A percentile compares a stretch with the other conserved stretches of the same genome.
phyloP scores from a whole-genome alignment of 345 rosid species.

The Hypericum androsaemum region DNA sequence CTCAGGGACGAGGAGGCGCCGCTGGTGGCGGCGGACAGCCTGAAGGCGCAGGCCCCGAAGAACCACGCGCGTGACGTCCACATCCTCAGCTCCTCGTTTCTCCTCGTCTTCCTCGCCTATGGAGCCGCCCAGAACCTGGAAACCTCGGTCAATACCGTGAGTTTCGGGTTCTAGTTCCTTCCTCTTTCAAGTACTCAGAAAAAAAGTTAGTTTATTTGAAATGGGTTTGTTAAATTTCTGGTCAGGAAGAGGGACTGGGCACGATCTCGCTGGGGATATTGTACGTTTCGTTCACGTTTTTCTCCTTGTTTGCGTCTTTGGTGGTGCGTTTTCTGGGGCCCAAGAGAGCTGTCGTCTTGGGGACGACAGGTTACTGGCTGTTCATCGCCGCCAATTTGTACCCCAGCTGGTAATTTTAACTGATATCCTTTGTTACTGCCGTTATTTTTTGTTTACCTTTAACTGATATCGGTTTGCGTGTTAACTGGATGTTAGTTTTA shows the following conservation, averaged over 20 bases:
- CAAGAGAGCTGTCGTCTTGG: slow-evolving; percentile 72
- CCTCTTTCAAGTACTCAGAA: too few relatives aligned
- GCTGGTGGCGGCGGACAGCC: slow-evolving; percentile 30
- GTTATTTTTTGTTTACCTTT: too few relatives aligned
- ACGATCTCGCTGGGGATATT: slow-evolving; percentile 80
- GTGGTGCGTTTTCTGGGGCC: slow-evolving; percentile 74
- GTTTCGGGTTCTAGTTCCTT: slow-evolving; percentile 7
- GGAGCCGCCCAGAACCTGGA: slow-evolving; percentile 98
- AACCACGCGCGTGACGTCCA: slow-evolving; percentile 59
- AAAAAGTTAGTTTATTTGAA: too few relatives aligned
- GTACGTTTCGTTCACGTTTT: slow-evolving; percentile 72
- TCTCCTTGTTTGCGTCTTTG: slow-evolving; percentile 71
- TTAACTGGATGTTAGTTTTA: too few relatives aligned
- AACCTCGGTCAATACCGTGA: slow-evolving; percentile 68
- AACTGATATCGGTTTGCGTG: too few relatives aligned
- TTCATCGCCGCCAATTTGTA: slow-evolving; percentile 78
- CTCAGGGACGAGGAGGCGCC: slow-evolving; percentile 51
- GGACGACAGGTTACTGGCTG: slow-evolving; percentile 86
- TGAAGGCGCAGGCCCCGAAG: slow-evolving; percentile 19
- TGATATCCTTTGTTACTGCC: neutral
- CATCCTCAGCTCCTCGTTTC: slow-evolving; percentile 65
- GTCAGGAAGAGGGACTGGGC: slow-evolving; percentile 62
- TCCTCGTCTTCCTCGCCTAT: slow-evolving; percentile 69
- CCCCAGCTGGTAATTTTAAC: slow-evolving; percentile 57
- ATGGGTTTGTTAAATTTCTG: neutral